phyloP scores from a whole-genome alignment of 164 flowering plant genomes.

The Annona squamosa region DNA sequence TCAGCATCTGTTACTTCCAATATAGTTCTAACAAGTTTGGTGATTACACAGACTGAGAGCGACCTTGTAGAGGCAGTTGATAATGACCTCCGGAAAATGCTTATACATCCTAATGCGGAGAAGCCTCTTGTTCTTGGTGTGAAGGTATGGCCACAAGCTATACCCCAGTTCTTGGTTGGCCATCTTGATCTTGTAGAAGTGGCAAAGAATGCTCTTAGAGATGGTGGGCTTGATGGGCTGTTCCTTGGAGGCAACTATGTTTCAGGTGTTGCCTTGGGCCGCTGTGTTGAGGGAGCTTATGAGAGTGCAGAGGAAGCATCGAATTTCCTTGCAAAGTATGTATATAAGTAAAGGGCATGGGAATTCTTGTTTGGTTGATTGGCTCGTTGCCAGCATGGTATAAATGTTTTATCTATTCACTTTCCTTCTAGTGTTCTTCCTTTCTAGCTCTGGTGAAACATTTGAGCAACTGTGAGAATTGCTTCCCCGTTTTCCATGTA shows the following conservation, averaged over 20 bases:
- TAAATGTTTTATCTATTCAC: background rate
- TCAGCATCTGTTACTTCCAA: background rate
- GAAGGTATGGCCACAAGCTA: slow-evolving; percentile 89
- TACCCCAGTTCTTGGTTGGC: slow-evolving; percentile 87
- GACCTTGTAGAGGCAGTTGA: slow-evolving; percentile 81
- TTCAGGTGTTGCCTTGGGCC: slow-evolving; percentile 95
- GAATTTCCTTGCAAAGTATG: slow-evolving; percentile 39
- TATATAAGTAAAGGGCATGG: slow-evolving; percentile 18
- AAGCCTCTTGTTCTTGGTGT: slow-evolving; percentile 73
- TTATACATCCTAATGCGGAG: slow-evolving; percentile 58
- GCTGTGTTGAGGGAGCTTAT: slow-evolving; percentile 91
- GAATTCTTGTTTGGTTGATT: background rate
- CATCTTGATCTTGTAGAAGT: slow-evolving; percentile 69
- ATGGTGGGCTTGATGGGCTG: slow-evolving; percentile 54
- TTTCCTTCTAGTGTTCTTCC: background rate
- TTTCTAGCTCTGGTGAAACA: background rate
- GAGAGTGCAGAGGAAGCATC: slow-evolving; percentile 62
- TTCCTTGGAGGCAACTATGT: slow-evolving; percentile 92
- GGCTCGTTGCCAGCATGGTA: too few species aligned
- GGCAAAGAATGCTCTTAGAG: slow-evolving; percentile 49
- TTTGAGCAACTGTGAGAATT: background rate
- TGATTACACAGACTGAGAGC: slow-evolving; percentile 49
- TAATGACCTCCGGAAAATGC: slow-evolving; percentile 81
- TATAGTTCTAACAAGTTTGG: background rate
- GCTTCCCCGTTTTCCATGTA: background rate